These are phyloP conservation scores for Microthlaspi erraticum DNA, from an alignment of 345 rosid species.

Conservation along the genomic window DNA sequence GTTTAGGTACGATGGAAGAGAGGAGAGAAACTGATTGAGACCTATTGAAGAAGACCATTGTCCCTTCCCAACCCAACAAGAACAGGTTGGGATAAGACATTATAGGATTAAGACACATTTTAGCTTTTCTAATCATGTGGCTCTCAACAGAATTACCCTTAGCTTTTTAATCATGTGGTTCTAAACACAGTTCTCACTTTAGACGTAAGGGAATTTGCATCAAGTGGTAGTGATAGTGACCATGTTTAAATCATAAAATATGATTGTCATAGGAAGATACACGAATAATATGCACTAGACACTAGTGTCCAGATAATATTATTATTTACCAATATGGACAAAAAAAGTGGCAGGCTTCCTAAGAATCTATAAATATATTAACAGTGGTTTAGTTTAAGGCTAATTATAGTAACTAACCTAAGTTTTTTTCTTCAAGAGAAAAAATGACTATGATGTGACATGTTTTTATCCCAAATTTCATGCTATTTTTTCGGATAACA, in stretches of 20 bases:
- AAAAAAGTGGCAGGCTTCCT: conserved; percentile 32
- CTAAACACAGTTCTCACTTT: neutral
- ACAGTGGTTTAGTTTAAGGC: neutral
- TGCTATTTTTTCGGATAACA: too few species aligned
- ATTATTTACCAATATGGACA: conserved; percentile 14
- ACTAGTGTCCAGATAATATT: conserved; percentile 2
- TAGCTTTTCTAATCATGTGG: too few species aligned
- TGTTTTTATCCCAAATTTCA: too few species aligned
- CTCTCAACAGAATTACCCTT: neutral
- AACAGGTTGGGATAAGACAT: neutral
- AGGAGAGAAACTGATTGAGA: conserved; percentile 38
- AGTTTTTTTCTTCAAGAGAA: too few species aligned
- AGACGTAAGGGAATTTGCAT: conserved; percentile 26
- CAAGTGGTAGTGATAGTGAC: conserved; percentile 17
- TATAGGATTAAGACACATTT: conserved; percentile 21
- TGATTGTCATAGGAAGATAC: conserved; percentile 3
- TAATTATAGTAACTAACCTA: too few species aligned
- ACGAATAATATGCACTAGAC: conserved; percentile 6
- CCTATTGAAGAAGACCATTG: conserved; percentile 42
- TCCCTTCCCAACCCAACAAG: conserved; percentile 29
- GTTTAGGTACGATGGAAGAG: too few species aligned
- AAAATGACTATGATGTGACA: too few species aligned
- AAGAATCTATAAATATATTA: conserved; percentile 12
- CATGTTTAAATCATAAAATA: conserved; percentile 5
- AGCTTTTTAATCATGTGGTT: conserved; percentile 25